These are phyloP conservation scores for Candida chauliodis DNA, from an alignment of 805 yeast genomes.

Conservation along the genomic window DNA sequence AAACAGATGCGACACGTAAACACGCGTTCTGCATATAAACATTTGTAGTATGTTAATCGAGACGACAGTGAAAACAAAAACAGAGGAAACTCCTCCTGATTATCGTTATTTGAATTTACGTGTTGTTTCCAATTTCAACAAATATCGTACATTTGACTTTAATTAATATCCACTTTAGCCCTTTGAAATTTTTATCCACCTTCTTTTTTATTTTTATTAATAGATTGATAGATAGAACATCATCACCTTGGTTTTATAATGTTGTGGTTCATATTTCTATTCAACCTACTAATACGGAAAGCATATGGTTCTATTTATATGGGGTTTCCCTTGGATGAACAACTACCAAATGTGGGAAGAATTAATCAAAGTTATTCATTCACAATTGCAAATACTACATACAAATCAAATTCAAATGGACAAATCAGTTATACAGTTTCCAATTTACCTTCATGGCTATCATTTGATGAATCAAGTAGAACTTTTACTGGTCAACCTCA, in stretches of 20 bases:
- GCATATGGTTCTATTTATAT: constrained; percentile 46
- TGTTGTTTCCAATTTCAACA: background rate
- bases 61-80: background rate
- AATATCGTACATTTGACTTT: background rate
- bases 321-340: constrained; percentile 78
- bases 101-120: background rate
- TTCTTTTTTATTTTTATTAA: constrained; percentile 1
- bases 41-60: too few species aligned
- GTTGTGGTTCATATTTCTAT: constrained; percentile 8
- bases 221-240: background rate
- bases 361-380: constrained; percentile 59
- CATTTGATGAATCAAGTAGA: constrained; percentile 59
- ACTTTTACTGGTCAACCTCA: constrained; percentile 69
- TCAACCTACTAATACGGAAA: constrained; percentile 10
- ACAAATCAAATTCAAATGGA: constrained; percentile 36
- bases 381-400: constrained; percentile 69
- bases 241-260: background rate
- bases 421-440: constrained; percentile 52
- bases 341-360: constrained; percentile 85
- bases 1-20: background rate
- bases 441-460: constrained; percentile 73
- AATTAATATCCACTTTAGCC: constrained; percentile 1
- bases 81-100: background rate
- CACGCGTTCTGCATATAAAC: background rate
- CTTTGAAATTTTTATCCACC: background rate